Percentiles rank a stretch among this genome's conserved stretches.
phyloP scores from a whole-genome alignment of 192 early-diverging fungal genomes.

The Entomortierella lignicola region DNA sequence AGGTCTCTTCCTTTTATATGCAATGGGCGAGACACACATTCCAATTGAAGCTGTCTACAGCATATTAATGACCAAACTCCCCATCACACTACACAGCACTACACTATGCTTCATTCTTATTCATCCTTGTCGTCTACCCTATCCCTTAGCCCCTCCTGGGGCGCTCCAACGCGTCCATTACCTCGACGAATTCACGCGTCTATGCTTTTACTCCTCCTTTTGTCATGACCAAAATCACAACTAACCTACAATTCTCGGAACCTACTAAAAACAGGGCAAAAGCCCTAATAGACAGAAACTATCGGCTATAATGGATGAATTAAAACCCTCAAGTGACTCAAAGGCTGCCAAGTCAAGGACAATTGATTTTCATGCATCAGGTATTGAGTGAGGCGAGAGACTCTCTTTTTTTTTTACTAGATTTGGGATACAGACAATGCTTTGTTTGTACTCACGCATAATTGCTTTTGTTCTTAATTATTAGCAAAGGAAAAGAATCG shows the following conservation, averaged over 20 bases:
- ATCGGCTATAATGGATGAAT: conserved; percentile 49
- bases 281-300: conserved; percentile 41
- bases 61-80: conserved; percentile 3
- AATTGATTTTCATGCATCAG: conserved; percentile 57
- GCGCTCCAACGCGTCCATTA: not conserved
- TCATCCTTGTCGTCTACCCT: conserved; percentile 16
- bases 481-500: conserved; percentile 64
- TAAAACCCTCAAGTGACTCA: conserved; percentile 40
- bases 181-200: not conserved
- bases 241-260: not conserved
- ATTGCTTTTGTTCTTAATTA: not conserved
- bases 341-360: conserved; percentile 59
- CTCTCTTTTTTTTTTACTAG: not conserved
- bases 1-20: not conserved
- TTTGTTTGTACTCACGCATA: conserved; percentile 3
- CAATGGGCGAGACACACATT: conserved; percentile 1
- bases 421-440: not conserved
- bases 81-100: not conserved
- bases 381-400: conserved; percentile 26
- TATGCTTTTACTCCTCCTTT: not conserved
- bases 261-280: conserved; percentile 13
- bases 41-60: conserved; percentile 20
- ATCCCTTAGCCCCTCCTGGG: not conserved
- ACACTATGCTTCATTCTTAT: conserved; percentile 21
- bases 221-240: not conserved